Conservation (phyloP, 1,139 yeast species). For the Yamadazyma conglobata region DNA sequence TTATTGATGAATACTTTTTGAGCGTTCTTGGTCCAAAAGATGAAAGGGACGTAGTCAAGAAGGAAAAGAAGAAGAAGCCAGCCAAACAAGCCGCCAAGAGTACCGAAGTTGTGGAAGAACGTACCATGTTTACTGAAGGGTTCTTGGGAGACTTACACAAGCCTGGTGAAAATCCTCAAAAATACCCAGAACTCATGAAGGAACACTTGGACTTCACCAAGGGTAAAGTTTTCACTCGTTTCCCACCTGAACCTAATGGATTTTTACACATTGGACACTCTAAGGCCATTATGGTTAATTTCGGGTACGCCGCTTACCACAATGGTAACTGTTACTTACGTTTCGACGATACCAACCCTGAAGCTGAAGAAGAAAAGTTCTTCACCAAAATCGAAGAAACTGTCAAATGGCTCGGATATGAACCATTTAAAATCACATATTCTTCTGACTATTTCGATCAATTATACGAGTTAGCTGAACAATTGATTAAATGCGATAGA, state of each 20-base stretch:
- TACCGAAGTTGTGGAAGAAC: slow-evolving; percentile 31
- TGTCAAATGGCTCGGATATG: slow-evolving; percentile 90
- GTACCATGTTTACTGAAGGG: slow-evolving; percentile 94
- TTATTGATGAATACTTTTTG: slow-evolving; percentile 72
- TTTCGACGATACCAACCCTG: slow-evolving; percentile 97
- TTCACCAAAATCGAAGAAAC: slow-evolving; percentile 80
- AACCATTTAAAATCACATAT: slow-evolving; percentile 90
- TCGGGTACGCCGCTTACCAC: slow-evolving; percentile 86
- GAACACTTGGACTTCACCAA: slow-evolving; percentile 74
- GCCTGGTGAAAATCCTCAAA: slow-evolving; percentile 93
- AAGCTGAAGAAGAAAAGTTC: slow-evolving; percentile 93
- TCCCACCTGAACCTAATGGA: slow-evolving; percentile 99
- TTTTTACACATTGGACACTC: slow-evolving; percentile 96
- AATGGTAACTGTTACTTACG: slow-evolving; percentile 87
- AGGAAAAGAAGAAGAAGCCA: slow-evolving; percentile 52
- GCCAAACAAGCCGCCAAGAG: slow-evolving; percentile 20
- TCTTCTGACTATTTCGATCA: slow-evolving; percentile 93
- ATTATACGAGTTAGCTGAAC: slow-evolving; percentile 83
- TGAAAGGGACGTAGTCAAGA: slow-evolving; percentile 83
- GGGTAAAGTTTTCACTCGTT: slow-evolving; percentile 86
- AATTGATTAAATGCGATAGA: slow-evolving; percentile 60
- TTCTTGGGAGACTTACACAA: slow-evolving; percentile 93
- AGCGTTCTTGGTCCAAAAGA: slow-evolving; percentile 88
- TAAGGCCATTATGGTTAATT: slow-evolving; percentile 95
- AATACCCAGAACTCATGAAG: slow-evolving; percentile 75